A percentile compares a stretch with the other conserved stretches of the same genome.
phyloP scores from a whole-genome alignment of 768 basidiomycete genomes.

The Hemileccinum impolitum region DNA sequence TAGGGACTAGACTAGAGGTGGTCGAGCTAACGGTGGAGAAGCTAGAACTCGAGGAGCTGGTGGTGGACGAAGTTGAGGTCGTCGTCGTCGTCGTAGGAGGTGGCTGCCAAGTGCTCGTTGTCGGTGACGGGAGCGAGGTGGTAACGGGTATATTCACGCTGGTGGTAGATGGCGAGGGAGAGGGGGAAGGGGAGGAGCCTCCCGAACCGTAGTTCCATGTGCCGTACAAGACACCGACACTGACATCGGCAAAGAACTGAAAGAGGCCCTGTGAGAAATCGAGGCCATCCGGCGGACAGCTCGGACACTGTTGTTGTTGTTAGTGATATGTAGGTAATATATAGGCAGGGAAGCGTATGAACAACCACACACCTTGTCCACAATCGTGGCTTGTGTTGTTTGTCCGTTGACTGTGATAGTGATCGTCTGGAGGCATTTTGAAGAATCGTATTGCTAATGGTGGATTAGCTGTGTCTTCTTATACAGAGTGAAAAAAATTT shows the following conservation, averaged over 20 bases:
- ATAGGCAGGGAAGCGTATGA: neutral
- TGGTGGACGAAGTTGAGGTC: conserved; percentile 8
- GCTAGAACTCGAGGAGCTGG: conserved; percentile 14
- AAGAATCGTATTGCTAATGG: conserved; percentile 51
- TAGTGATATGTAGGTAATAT: neutral
- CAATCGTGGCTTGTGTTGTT: conserved; percentile 52
- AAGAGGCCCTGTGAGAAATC: conserved; percentile 72
- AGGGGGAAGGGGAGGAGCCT: conserved; percentile 15
- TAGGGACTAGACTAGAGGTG: conserved; percentile 22
- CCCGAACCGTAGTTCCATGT: conserved; percentile 47
- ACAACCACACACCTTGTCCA: conserved; percentile 48
- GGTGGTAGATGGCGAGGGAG: conserved; percentile 13
- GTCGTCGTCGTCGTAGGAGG: conserved; percentile 22
- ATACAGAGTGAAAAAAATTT: neutral
- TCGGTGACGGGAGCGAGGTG: conserved; percentile 16
- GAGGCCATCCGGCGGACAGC: conserved; percentile 61
- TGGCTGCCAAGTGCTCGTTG: conserved; percentile 21
- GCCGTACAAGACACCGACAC: conserved; percentile 55
- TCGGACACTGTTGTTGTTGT: conserved; percentile 49
- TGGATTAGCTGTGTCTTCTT: conserved; percentile 1
- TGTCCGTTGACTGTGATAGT: conserved; percentile 60
- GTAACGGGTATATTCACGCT: conserved; percentile 16
- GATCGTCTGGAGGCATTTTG: conserved; percentile 59
- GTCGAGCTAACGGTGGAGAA: conserved; percentile 7
- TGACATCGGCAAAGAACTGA: conserved; percentile 47